Percentiles rank a stretch among this genome's conserved stretches.
Evolutionary conservation across 2,329 filamentous ascomycete genomes (phyloP).

Genomic region (Cordyceps farinosa): DNA sequence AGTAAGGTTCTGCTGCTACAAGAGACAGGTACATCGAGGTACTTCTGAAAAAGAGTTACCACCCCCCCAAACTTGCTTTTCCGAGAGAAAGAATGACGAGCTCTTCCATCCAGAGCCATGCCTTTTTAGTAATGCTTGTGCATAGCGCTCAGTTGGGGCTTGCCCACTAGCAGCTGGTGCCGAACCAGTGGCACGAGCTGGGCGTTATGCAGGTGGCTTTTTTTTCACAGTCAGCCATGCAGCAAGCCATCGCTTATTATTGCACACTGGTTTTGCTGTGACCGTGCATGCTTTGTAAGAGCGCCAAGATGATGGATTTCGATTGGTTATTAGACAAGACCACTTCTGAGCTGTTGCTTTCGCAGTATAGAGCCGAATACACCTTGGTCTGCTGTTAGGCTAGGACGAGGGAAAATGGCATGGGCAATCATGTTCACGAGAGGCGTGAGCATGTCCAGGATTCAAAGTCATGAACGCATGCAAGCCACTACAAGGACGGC

Average conservation of each 20-base stretch:
- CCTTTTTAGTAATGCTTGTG: not conserved
- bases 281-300: too few relatives aligned
- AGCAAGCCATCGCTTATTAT: not conserved
- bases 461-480: slow-evolving; percentile 11
- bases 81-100: not conserved
- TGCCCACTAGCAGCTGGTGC: not conserved
- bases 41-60: not conserved
- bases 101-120: not conserved
- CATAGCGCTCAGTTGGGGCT: slow-evolving; percentile 8
- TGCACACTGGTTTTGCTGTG: not conserved
- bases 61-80: not conserved
- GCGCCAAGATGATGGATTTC: too few relatives aligned
- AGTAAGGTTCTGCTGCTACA: too few relatives aligned
- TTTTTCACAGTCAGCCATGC: slow-evolving; percentile 13
- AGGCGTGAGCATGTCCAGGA: not conserved
- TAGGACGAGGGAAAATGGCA: not conserved
- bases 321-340: too few relatives aligned
- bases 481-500: slow-evolving; percentile 9
- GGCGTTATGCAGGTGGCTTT: slow-evolving; percentile 5
- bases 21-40: not conserved
- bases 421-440: not conserved
- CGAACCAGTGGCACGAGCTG: slow-evolving; percentile 8
- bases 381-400: not conserved
- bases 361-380: not conserved
- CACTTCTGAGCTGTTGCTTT: too few relatives aligned